Conservation (phyloP, 148 eudicot species). For the Chenopodium album region DNA sequence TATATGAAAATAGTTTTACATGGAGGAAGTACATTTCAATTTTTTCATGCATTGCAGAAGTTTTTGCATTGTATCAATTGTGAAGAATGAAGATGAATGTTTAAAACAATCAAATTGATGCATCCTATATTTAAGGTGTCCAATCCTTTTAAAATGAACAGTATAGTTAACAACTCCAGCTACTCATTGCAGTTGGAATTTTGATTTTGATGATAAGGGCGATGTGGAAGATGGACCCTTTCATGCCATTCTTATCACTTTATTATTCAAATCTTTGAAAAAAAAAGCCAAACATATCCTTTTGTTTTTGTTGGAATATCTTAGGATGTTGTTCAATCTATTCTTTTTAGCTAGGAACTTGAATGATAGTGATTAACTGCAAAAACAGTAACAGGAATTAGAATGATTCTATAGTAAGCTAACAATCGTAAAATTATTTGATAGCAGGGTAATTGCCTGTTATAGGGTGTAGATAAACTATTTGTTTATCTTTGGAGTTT, state of each 20-base stretch:
- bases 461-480: not conserved
- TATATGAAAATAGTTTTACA: too few relatives aligned
- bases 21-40: too few relatives aligned
- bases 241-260: too few relatives aligned
- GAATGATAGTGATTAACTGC: not conserved
- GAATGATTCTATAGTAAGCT: not conserved
- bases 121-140: not conserved
- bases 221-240: not conserved
- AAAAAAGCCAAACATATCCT: not conserved
- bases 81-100: not conserved
- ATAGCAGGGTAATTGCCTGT: not conserved
- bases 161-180: too few relatives aligned
- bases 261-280: too few relatives aligned
- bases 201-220: not conserved
- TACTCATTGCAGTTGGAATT: not conserved
- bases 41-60: too few relatives aligned
- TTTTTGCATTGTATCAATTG: not conserved
- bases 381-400: not conserved
- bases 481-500: not conserved
- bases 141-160: not conserved
- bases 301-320: not conserved
- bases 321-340: not conserved
- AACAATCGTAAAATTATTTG: not conserved
- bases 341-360: not conserved
- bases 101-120: not conserved